Conservation (phyloP, 164 flowering plant genomes). For the Brasenia schreberi region DNA sequence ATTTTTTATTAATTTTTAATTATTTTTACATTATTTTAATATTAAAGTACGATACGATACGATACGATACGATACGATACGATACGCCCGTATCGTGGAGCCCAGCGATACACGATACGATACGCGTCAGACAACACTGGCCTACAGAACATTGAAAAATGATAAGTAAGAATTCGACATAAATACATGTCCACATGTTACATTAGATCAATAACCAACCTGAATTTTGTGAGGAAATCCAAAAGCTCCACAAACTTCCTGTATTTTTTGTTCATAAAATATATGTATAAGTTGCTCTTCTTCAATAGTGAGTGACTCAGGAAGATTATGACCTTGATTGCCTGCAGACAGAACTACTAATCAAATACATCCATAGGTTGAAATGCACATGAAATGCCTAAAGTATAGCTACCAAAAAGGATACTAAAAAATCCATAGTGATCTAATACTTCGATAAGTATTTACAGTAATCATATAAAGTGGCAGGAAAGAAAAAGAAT, state of each 20-base stretch:
- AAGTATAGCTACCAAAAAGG: background rate
- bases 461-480: background rate
- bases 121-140: too few species aligned
- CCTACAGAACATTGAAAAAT: slow-evolving; percentile 28
- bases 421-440: background rate
- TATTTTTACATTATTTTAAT: too few species aligned
- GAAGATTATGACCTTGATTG: slow-evolving; percentile 58
- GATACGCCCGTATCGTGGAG: too few species aligned
- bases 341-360: slow-evolving; percentile 4
- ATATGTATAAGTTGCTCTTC: slow-evolving; percentile 76
- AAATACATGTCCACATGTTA: background rate
- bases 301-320: slow-evolving; percentile 67
- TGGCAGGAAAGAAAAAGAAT: background rate
- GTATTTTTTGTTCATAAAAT: slow-evolving; percentile 83
- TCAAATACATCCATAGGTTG: background rate
- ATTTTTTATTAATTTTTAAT: too few species aligned
- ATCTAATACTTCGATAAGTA: background rate
- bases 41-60: too few species aligned
- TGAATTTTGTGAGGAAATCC: slow-evolving; percentile 90
- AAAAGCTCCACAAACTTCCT: slow-evolving; percentile 91
- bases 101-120: too few species aligned
- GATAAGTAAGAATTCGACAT: background rate
- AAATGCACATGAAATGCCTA: background rate
- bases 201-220: slow-evolving; percentile 22
- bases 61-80: too few species aligned